Evolutionary conservation across 2,329 filamentous ascomycete species (phyloP), one percentile per base, ranked within the genome.

Genomic region (Westerdykella ornata): DNA sequence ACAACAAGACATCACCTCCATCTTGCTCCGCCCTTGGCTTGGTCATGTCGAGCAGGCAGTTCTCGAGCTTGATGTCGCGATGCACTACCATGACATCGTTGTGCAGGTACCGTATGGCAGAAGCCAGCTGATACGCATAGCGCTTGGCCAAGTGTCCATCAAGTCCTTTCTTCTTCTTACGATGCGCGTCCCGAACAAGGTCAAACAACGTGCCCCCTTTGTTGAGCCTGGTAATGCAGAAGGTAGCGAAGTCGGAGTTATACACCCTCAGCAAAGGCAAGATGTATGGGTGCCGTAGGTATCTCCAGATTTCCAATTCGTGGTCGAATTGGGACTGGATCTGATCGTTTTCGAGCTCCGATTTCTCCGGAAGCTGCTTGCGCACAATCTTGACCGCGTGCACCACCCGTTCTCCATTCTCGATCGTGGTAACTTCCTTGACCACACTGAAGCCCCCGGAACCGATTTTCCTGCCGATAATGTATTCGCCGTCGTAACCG

Each of bases 61-160:
- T 84, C 55, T 84, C 81, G 17, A 84, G 72, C 59, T 84, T 84
- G 56, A 84, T 74, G 57, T 84, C 81, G 36, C 81, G 72, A 56
- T 84, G 81, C 17, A 82, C 78, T 18, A 84, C 73, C 19, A 75
- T 73, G 17, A 81, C 77, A 54, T 84, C 81, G 57, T 83, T 77
- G 55, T 84, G 81, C 7, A 84, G 66, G 56, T 84, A 84, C 39
- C 81, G 74, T 34, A 84, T 63, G 3, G 81, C 80, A 28, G 73
- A 77, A 2, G 79, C 80, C 8, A 84, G 68, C 54, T 84, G 80
- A 51, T 77, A 80, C 0, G 73, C 63, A 54, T 83, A 84, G 48
- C 74, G 75, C 51, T 74, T 78, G 2, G 76, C 78, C 5, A 80
- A 62, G 2, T 70, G 60, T 4, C 68, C 52, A 3, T 70, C 60